Base-by-base conservation (phyloP, 306 rosid species). In the Senna tora region DNA sequence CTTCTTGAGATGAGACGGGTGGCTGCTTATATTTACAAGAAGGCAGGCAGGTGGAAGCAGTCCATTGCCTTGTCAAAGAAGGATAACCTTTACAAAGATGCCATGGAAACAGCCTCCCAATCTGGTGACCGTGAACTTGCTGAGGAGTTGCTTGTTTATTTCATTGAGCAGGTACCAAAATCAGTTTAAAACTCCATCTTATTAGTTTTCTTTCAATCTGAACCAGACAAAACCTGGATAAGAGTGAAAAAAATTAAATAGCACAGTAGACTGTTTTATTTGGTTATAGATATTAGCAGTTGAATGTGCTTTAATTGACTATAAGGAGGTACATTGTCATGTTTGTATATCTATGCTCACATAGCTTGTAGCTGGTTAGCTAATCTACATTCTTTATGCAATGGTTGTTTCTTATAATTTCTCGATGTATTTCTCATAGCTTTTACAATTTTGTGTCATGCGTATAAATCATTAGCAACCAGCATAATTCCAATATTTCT, bases 1-100 rank as follows among this genome's bases (percentile, higher is more conserved):
- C 91, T 94, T 74, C 92, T 94, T 77, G 99, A 94, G 85, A 94
- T 94, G 99, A 89, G 99, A 71, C 97, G 99, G 20, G 99, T 94
- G 73, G 99, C 99, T 74, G 96, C 99, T 46, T 94, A 91, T 75
- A 94, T 94, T 58, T 94, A 94, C 93, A 94, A 94, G 84, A 94
- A 91, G 84, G 99, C 97, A 8, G 95, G 96, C 54, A 87, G 99
- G 77, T 94, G 99, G 99, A 94, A 91, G 93, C 99, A 94, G 81
- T 94, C 99, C 69, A 94, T 94, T 87, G 96, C 90, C 65, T 79
- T 94, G 86, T 94, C 99, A 45, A 94, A 94, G 96, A 91, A 94
- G 82, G 99, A 94, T 78, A 94, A 89, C 73, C 96, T 94, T 74
- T 91, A 94, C 99, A 94, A 89, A 83, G 99, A 94, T 83, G 95